Percentiles rank a stretch among this genome's conserved stretches.
Conservation (phyloP, 306 rosid species). For the Begonia masoniana region DNA sequence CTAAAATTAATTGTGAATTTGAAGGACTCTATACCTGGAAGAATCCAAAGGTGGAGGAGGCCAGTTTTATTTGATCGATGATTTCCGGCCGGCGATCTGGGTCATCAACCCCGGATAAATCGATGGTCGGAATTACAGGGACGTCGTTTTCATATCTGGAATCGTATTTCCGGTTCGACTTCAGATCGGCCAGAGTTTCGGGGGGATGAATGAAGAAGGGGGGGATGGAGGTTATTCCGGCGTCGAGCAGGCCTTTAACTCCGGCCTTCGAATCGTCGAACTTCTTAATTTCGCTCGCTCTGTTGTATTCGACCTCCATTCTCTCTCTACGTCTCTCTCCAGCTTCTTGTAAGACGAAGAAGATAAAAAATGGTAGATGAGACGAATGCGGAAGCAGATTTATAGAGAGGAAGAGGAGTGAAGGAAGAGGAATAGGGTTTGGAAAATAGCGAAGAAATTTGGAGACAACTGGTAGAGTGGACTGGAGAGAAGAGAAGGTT, state of each 20-base stretch:
- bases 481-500: too few relatives aligned
- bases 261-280: conserved; percentile 28
- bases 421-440: too few relatives aligned
- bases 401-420: too few relatives aligned
- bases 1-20: too few relatives aligned
- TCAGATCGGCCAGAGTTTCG: conserved; percentile 12
- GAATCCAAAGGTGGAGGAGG: conserved; percentile 23
- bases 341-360: too few relatives aligned
- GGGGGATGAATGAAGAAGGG: conserved; percentile 25
- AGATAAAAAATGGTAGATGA: too few relatives aligned
- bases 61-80: conserved; percentile 16
- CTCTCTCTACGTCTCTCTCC: background rate
- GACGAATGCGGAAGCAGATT: too few relatives aligned
- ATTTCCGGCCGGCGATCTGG: conserved; percentile 7
- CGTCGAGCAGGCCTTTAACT: conserved; percentile 26
- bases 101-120: conserved; percentile 11
- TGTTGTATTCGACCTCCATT: conserved; percentile 11
- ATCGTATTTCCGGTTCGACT: background rate
- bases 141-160: background rate
- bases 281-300: conserved; percentile 14
- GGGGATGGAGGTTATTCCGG: conserved; percentile 21
- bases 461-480: too few relatives aligned
- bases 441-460: too few relatives aligned
- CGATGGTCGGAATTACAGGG: conserved; percentile 19
- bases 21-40: conserved; percentile 16